Conservation (phyloP, 805 yeast species). For the Schwanniomyces vanrijiae region DNA sequence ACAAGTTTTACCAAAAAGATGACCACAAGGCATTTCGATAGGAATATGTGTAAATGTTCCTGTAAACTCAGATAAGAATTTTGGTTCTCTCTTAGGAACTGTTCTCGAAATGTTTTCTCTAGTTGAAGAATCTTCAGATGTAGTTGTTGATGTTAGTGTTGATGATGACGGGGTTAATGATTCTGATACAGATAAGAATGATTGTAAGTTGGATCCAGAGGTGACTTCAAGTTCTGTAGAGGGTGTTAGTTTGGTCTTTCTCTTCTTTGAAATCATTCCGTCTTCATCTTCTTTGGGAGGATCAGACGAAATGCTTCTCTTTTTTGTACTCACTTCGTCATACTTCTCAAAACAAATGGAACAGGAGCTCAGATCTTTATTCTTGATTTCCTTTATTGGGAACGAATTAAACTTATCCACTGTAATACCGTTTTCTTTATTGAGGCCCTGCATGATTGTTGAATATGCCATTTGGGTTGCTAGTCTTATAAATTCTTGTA, state of each 20-base stretch:
- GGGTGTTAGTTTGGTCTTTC: slow-evolving; percentile 2
- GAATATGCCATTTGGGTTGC: slow-evolving; percentile 72
- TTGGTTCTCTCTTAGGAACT: slow-evolving; percentile 2
- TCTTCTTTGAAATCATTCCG: slow-evolving; percentile 8
- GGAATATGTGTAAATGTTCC: slow-evolving; percentile 54
- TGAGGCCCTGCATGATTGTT: slow-evolving; percentile 53
- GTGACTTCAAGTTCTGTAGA: not conserved
- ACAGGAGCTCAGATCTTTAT: slow-evolving; percentile 35
- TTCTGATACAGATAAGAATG: not conserved
- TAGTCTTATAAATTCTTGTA: slow-evolving; percentile 59
- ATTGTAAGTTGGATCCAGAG: too few relatives aligned
- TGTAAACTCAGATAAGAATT: slow-evolving; percentile 18
- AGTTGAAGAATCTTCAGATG: not conserved
- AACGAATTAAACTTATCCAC: slow-evolving; percentile 52
- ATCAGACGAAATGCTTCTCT: not conserved
- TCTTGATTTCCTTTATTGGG: slow-evolving; percentile 27
- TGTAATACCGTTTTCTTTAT: slow-evolving; percentile 53
- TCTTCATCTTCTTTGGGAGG: slow-evolving; percentile 6
- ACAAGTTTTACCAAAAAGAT: slow-evolving; percentile 84
- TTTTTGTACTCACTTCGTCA: slow-evolving; percentile 10
- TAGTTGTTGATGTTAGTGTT: slow-evolving; percentile 1
- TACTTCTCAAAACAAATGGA: slow-evolving; percentile 63
- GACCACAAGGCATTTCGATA: slow-evolving; percentile 79
- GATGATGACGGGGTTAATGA: not conserved
- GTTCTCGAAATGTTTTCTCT: not conserved